Conservation (phyloP, 2,329 filamentous ascomycete species). For the Phialophora chinensis region DNA sequence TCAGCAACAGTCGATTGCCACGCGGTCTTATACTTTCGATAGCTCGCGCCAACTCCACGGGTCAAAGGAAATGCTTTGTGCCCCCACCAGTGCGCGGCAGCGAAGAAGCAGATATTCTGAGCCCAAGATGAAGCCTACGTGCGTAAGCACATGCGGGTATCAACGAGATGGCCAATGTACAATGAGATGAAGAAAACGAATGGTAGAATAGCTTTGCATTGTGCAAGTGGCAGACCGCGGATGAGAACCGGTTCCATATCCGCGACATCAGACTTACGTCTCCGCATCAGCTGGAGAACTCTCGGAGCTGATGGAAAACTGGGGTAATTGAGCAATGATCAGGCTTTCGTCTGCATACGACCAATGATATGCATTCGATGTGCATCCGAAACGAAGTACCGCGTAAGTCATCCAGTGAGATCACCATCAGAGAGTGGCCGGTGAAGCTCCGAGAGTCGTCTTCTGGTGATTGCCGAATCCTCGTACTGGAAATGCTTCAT, state of each 20-base stretch:
- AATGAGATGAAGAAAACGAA: not conserved
- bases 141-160: not conserved
- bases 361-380: not conserved
- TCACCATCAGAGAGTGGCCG: not conserved
- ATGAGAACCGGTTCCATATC: constrained; percentile 6
- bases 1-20: not conserved
- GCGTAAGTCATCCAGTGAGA: not conserved
- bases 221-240: not conserved
- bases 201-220: not conserved
- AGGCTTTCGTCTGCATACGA: not conserved
- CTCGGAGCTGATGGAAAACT: constrained; percentile 4
- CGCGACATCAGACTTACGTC: constrained; percentile 8
- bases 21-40: not conserved
- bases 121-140: not conserved
- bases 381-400: not conserved
- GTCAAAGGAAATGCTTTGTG: not conserved
- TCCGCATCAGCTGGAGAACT: constrained; percentile 22
- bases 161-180: not conserved
- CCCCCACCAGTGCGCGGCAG: not conserved
- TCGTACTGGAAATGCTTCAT: not conserved
- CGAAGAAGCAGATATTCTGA: not conserved
- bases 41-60: not conserved
- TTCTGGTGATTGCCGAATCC: not conserved
- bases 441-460: not conserved
- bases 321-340: not conserved